Evolutionary conservation across 352 stramenopile genomes (phyloP).

Genomic region (Globisporangium canariense): DNA sequence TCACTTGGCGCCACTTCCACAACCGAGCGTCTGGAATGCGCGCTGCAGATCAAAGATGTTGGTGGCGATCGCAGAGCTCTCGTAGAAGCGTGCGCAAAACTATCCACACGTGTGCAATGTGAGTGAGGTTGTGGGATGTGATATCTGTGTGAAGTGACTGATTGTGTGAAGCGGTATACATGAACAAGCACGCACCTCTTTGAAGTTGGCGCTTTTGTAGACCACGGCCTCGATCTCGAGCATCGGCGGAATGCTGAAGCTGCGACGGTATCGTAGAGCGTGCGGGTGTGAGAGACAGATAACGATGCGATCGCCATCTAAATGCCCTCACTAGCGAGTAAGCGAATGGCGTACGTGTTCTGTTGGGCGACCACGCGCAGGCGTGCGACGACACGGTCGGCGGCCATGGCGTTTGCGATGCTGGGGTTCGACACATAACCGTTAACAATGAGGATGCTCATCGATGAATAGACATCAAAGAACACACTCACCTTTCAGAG

Average conservation of each 20-base stretch:
- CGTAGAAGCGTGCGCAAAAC: slow-evolving; percentile 55
- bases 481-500: slow-evolving; percentile 33
- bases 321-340: neutral
- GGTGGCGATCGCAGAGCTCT: slow-evolving; percentile 29
- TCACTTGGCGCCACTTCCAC: slow-evolving; percentile 10
- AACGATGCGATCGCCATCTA: no score
- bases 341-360: slow-evolving; percentile 23
- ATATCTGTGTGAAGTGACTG: neutral
- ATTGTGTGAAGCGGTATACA: neutral
- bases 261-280: neutral
- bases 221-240: slow-evolving; percentile 46
- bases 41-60: slow-evolving; percentile 41
- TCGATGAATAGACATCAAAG: neutral
- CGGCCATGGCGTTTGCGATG: slow-evolving; percentile 41
- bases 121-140: no score
- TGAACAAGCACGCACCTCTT: slow-evolving; percentile 37
- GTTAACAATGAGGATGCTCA: no score
- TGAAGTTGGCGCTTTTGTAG: slow-evolving; percentile 52
- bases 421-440: slow-evolving; percentile 14
- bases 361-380: slow-evolving; percentile 50
- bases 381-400: slow-evolving; percentile 44
- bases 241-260: slow-evolving; percentile 49
- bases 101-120: slow-evolving; percentile 15
- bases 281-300: no score
- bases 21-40: slow-evolving; percentile 36